These are phyloP conservation scores for Karstenula rhodostoma DNA, from an alignment of 2,329 filamentous ascomycete genomes.

Conservation along the genomic window DNA sequence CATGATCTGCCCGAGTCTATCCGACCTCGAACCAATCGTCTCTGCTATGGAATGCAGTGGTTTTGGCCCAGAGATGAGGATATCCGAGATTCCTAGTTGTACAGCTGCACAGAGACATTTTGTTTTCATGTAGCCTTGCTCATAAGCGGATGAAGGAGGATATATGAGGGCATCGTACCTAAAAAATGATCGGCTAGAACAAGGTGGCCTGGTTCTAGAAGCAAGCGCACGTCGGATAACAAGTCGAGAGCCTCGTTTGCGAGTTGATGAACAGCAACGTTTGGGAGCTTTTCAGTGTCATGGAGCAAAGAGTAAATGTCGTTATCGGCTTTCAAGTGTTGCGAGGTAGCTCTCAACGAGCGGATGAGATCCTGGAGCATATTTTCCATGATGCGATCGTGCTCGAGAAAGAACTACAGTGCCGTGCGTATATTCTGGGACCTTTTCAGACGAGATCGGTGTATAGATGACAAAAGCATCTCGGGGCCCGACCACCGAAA, in stretches of 20 bases:
- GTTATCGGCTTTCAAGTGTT: too few relatives aligned
- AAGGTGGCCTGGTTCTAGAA: conserved; percentile 29
- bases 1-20: conserved; percentile 46
- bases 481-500: too few relatives aligned
- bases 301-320: too few relatives aligned
- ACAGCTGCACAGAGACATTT: conserved; percentile 45
- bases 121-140: conserved; percentile 36
- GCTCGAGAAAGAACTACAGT: too few relatives aligned
- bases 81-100: conserved; percentile 41
- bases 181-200: conserved; percentile 40
- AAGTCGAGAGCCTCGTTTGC: background rate
- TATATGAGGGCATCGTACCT: conserved; percentile 15
- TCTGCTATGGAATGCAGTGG: conserved; percentile 22
- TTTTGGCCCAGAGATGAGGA: conserved; percentile 31
- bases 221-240: background rate
- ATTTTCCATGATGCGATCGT: too few relatives aligned
- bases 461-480: too few relatives aligned
- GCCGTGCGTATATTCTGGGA: too few relatives aligned
- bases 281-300: too few relatives aligned
- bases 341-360: too few relatives aligned
- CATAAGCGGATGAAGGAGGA: background rate
- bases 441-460: too few relatives aligned
- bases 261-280: too few relatives aligned
- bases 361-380: too few relatives aligned
- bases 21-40: conserved; percentile 1